A percentile compares a stretch with the other conserved stretches of the same genome.
These are phyloP conservation scores for Trichothecium roseum DNA, from an alignment of 2,329 filamentous ascomycete species.

Conservation along the genomic window DNA sequence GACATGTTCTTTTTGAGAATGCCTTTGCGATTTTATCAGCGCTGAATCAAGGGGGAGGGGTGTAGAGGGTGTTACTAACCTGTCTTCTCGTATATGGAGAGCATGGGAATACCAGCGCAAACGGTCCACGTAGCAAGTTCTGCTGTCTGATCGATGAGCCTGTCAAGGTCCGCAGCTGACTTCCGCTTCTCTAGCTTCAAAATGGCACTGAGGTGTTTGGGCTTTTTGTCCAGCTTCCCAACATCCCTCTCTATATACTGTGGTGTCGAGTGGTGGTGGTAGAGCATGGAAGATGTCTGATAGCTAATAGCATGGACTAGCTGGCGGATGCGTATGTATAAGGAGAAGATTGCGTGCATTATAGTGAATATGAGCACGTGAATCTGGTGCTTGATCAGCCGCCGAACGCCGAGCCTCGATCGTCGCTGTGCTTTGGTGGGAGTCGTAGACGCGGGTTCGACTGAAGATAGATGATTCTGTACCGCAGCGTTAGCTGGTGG, in stretches of 20 bases:
- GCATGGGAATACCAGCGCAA: conserved; percentile 73
- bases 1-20: conserved; percentile 82
- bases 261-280: conserved; percentile 92
- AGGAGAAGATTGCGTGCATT: conserved; percentile 73
- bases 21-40: conserved; percentile 42
- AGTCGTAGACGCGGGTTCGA: conserved; percentile 20
- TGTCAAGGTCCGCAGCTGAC: conserved; percentile 65
- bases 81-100: conserved; percentile 87
- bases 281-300: conserved; percentile 69
- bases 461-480: conserved; percentile 24
- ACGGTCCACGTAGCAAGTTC: conserved; percentile 92
- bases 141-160: conserved; percentile 78
- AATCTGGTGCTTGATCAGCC: conserved; percentile 51
- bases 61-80: conserved; percentile 42
- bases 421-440: conserved; percentile 16
- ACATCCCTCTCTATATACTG: conserved; percentile 88
- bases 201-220: conserved; percentile 80
- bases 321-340: conserved; percentile 76
- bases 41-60: not conserved
- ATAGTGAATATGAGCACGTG: conserved; percentile 58
- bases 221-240: conserved; percentile 59
- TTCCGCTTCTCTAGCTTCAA: conserved; percentile 62
- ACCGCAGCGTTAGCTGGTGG: not conserved
- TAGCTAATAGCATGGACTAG: conserved; percentile 70
- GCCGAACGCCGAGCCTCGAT: conserved; percentile 45